These are phyloP conservation scores for Xylona heveae DNA, from an alignment of 495 filamentous ascomycete genomes.

Conservation along the genomic window DNA sequence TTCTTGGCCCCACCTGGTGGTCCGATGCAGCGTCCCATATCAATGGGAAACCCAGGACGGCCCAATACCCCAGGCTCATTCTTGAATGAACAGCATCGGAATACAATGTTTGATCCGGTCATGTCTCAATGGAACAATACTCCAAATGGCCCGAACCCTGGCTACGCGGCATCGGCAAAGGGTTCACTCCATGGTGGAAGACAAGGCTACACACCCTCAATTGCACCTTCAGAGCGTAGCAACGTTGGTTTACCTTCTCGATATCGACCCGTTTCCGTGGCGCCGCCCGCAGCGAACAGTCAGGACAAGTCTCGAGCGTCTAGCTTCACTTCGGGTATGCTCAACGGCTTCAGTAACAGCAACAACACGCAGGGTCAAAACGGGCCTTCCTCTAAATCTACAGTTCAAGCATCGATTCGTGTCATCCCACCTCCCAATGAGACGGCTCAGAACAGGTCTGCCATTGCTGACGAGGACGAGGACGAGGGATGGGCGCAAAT, in stretches of 20 bases:
- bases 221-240: slow-evolving; percentile 86
- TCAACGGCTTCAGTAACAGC: too few species aligned
- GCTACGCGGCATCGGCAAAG: slow-evolving; percentile 15
- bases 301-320: slow-evolving; percentile 23
- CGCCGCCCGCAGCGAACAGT: slow-evolving; percentile 14
- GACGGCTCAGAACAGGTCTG: not conserved
- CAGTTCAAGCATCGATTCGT: slow-evolving; percentile 10
- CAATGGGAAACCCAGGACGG: too few species aligned
- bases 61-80: too few species aligned
- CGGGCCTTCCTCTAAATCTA: slow-evolving; percentile 10
- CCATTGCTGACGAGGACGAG: slow-evolving; percentile 42
- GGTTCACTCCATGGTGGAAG: slow-evolving; percentile 12
- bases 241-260: slow-evolving; percentile 75
- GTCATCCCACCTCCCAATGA: slow-evolving; percentile 13
- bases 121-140: slow-evolving; percentile 25
- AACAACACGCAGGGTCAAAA: slow-evolving; percentile 1
- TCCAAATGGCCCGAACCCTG: slow-evolving; percentile 18
- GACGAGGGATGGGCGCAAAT: slow-evolving; percentile 76
- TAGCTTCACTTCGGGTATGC: slow-evolving; percentile 26
- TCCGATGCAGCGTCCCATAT: too few species aligned
- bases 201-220: slow-evolving; percentile 43
- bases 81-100: too few species aligned
- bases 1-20: too few species aligned
- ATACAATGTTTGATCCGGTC: slow-evolving; percentile 65
- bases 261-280: slow-evolving; percentile 70